Percentiles rank a stretch among this genome's conserved stretches.
Conservation (phyloP, 2,329 filamentous ascomycete species). For the Colletotrichum kahawae region DNA sequence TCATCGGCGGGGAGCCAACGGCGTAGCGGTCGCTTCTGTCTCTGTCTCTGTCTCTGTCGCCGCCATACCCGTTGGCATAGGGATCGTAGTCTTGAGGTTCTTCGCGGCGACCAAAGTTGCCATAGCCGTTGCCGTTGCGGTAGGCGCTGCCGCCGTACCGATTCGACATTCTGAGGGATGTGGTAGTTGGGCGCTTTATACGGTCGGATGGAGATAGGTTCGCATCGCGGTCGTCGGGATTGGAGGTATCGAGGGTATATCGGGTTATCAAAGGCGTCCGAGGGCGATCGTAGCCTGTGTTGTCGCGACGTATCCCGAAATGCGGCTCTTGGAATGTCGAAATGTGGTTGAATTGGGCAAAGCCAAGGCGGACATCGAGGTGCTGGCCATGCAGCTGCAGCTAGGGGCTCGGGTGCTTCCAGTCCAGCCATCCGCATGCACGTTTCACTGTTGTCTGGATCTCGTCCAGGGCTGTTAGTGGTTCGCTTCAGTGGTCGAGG, state of each 20-base stretch:
- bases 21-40: slow-evolving; percentile 48
- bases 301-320: background rate
- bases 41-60: slow-evolving; percentile 34
- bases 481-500: background rate
- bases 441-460: slow-evolving; percentile 21
- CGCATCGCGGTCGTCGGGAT: slow-evolving; percentile 12
- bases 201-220: background rate
- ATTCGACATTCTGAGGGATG: slow-evolving; percentile 21
- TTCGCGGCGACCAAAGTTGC: slow-evolving; percentile 58
- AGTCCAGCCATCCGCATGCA: slow-evolving; percentile 13
- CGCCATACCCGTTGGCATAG: slow-evolving; percentile 47
- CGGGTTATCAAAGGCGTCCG: background rate
- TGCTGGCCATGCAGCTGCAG: background rate
- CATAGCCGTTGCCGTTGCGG: slow-evolving; percentile 48
- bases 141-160: slow-evolving; percentile 37
- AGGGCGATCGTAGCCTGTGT: background rate
- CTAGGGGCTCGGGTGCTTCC: slow-evolving; percentile 4
- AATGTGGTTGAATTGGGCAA: background rate
- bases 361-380: background rate
- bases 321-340: background rate
- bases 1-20: slow-evolving; percentile 32
- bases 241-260: background rate
- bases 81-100: slow-evolving; percentile 53
- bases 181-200: slow-evolving; percentile 11
- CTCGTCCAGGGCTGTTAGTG: slow-evolving; percentile 2